Percentiles rank a stretch among this genome's conserved stretches.
These are phyloP conservation scores for Rasamsonia emersonii DNA, from an alignment of 2,329 filamentous ascomycete genomes.

Conservation along the genomic window DNA sequence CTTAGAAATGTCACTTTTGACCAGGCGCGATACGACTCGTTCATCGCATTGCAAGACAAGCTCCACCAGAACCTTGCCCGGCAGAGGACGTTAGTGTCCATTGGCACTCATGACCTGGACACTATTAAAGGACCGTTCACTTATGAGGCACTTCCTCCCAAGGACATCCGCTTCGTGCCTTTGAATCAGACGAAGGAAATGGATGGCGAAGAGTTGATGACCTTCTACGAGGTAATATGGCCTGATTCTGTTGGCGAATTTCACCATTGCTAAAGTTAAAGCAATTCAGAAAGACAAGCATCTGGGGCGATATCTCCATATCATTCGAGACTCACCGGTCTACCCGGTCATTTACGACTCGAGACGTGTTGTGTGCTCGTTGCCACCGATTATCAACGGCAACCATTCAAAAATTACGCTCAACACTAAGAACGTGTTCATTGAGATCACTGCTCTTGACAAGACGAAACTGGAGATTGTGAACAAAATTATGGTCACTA, in stretches of 20 bases:
- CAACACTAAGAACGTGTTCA: slow-evolving; percentile 86
- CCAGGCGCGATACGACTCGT: slow-evolving; percentile 84
- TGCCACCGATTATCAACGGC: slow-evolving; percentile 96
- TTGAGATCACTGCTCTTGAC: slow-evolving; percentile 94
- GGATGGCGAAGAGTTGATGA: slow-evolving; percentile 82
- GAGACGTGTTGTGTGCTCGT: slow-evolving; percentile 76
- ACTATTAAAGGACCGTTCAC: slow-evolving; percentile 91
- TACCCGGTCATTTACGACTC: slow-evolving; percentile 95
- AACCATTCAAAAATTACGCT: slow-evolving; percentile 94
- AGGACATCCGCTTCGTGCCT: slow-evolving; percentile 82
- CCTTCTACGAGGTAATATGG: slow-evolving; percentile 65
- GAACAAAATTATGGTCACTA: slow-evolving; percentile 88
- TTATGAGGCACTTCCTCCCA: slow-evolving; percentile 86
- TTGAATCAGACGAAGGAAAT: slow-evolving; percentile 88
- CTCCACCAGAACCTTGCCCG: slow-evolving; percentile 92
- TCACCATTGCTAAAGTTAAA: too few species aligned
- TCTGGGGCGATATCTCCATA: slow-evolving; percentile 80
- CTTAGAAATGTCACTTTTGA: slow-evolving; percentile 87
- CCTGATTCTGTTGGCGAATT: too few species aligned
- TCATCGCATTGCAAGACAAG: slow-evolving; percentile 97
- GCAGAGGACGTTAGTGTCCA: slow-evolving; percentile 87
- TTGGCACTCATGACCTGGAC: slow-evolving; percentile 94
- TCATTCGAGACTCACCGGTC: slow-evolving; percentile 85
- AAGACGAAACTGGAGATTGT: slow-evolving; percentile 95
- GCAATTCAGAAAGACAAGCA: slow-evolving; percentile 71